Conservation (phyloP, 805 yeast species). For the Middelhovenomyces tepae region DNA sequence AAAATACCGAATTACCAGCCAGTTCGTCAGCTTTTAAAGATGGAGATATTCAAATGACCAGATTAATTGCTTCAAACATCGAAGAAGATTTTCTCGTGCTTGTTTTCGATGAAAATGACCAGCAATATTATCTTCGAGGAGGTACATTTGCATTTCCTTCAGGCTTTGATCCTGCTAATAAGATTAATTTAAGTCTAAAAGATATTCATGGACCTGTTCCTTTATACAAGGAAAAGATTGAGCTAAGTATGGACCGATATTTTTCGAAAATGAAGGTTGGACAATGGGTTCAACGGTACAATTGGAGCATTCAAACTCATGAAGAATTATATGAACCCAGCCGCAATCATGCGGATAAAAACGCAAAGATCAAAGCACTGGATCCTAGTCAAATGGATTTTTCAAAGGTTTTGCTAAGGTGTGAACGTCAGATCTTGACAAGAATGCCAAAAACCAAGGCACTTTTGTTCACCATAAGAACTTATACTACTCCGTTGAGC, state of each 20-base stretch:
- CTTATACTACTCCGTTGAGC: slow-evolving; percentile 47
- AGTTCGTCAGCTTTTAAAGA: slow-evolving; percentile 11
- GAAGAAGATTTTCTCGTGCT: slow-evolving; percentile 61
- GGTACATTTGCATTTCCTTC: slow-evolving; percentile 58
- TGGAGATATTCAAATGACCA: slow-evolving; percentile 13
- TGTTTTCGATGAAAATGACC: slow-evolving; percentile 38
- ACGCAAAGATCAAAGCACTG: slow-evolving; percentile 28
- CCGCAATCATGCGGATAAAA: slow-evolving; percentile 35
- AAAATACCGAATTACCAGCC: slow-evolving; percentile 34
- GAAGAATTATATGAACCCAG: slow-evolving; percentile 38
- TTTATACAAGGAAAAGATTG: slow-evolving; percentile 45
- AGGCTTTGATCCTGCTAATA: slow-evolving; percentile 57
- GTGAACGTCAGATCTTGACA: slow-evolving; percentile 51
- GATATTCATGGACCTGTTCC: slow-evolving; percentile 68
- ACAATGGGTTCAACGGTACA: slow-evolving; percentile 52
- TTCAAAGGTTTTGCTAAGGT: slow-evolving; percentile 44
- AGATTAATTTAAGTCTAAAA: slow-evolving; percentile 47
- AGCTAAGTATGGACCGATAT: slow-evolving; percentile 57
- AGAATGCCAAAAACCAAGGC: slow-evolving; percentile 42
- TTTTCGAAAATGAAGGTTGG: slow-evolving; percentile 47
- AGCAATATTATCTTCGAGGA: slow-evolving; percentile 43
- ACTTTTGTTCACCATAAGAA: slow-evolving; percentile 45
- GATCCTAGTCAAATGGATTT: slow-evolving; percentile 33
- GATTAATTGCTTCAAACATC: slow-evolving; percentile 27
- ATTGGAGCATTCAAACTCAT: slow-evolving; percentile 66